Evolutionary conservation across 1,139 yeast species (phyloP).

Genomic region (Debaryomyces sp.): DNA sequence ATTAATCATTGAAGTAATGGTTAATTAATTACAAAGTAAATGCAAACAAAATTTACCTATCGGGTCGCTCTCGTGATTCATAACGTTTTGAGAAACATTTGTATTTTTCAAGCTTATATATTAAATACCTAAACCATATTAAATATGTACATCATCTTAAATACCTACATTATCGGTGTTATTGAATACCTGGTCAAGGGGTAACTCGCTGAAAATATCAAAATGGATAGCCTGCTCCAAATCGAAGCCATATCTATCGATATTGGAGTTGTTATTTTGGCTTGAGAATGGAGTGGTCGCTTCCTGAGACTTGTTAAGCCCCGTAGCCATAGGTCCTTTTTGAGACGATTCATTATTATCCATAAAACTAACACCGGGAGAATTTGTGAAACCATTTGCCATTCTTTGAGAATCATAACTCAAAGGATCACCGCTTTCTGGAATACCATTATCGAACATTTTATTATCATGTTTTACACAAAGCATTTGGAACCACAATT

Average conservation of each 20-base stretch:
- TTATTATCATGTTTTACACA: slow-evolving; percentile 31
- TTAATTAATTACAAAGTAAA: background rate
- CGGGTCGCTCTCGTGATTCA: background rate
- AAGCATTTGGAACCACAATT: slow-evolving; percentile 42
- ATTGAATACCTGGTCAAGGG: slow-evolving; percentile 21
- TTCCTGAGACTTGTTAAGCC: background rate
- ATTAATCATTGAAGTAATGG: background rate
- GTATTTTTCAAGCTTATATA: background rate
- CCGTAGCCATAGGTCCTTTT: background rate
- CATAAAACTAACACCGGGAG: background rate
- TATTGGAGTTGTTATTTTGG: slow-evolving; percentile 4
- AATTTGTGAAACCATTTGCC: background rate
- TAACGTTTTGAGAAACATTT: background rate
- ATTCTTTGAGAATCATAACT: background rate
- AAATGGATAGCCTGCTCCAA: slow-evolving; percentile 20
- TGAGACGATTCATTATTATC: background rate
- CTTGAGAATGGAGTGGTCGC: background rate
- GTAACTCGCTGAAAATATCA: slow-evolving; percentile 30
- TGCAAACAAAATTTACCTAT: background rate
- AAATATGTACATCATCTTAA: background rate
- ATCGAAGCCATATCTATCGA: slow-evolving; percentile 17
- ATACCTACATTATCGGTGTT: background rate
- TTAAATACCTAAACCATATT: too few relatives aligned
- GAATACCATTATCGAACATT: background rate
- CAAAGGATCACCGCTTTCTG: background rate